Percentiles rank a stretch among this genome's conserved stretches.
phyloP scores from a whole-genome alignment of 2,329 filamentous ascomycete genomes.

The Epichloe brachyelytri region DNA sequence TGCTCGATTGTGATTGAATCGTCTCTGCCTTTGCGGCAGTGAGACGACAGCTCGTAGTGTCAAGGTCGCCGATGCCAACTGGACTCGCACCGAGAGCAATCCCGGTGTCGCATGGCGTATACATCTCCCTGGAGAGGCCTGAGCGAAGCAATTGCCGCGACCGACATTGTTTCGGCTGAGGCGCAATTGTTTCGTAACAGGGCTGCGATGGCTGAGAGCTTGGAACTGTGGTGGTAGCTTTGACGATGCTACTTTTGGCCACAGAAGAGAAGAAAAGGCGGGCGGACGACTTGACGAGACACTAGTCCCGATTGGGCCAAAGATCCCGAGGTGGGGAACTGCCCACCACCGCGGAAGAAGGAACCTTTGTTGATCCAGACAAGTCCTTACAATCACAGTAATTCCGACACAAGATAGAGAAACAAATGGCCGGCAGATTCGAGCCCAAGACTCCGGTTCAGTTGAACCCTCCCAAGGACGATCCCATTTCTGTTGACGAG shows the following conservation, averaged over 20 bases:
- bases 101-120: conserved; percentile 16
- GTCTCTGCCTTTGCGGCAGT: conserved; percentile 15
- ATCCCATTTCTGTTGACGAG: conserved; percentile 69
- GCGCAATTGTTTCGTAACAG: background rate
- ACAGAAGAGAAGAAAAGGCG: background rate
- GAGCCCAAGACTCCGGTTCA: conserved; percentile 65
- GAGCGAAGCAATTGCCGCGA: conserved; percentile 21
- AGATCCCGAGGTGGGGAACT: conserved; percentile 5
- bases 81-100: conserved; percentile 20
- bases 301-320: conserved; percentile 8
- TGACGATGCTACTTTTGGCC: background rate
- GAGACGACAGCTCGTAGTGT: conserved; percentile 18
- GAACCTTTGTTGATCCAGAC: background rate
- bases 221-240: background rate
- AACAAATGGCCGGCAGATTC: conserved; percentile 50
- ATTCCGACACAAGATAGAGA: background rate
- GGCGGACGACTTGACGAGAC: background rate
- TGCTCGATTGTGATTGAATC: conserved; percentile 18
- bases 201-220: background rate
- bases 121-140: conserved; percentile 19
- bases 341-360: background rate
- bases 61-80: conserved; percentile 15
- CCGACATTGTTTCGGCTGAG: conserved; percentile 16
- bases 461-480: conserved; percentile 74
- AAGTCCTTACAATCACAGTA: background rate